Conservation (phyloP, 129 eudicot species). For the Escallonia rubra region DNA sequence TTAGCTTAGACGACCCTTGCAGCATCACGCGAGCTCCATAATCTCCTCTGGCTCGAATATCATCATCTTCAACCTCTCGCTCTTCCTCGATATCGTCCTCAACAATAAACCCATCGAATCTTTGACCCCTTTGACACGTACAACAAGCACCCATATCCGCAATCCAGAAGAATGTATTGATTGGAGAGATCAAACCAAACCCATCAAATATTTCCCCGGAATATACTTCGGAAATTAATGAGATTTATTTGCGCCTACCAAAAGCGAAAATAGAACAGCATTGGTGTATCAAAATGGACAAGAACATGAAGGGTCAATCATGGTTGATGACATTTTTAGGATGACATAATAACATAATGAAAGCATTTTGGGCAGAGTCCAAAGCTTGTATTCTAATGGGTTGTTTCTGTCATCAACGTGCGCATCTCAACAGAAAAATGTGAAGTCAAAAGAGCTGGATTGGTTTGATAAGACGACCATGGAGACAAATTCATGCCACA, state of each 20-base stretch:
- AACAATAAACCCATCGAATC: constrained; percentile 2
- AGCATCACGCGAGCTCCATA: constrained; percentile 48
- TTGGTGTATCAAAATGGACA: not conserved
- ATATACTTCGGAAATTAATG: not conserved
- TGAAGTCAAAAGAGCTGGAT: constrained; percentile 18
- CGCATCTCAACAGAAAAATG: not conserved
- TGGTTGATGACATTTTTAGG: not conserved
- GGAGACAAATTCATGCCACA: constrained; percentile 3
- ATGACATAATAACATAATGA: not conserved
- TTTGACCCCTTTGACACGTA: constrained; percentile 42
- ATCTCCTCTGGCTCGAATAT: constrained; percentile 29
- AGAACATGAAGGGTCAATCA: not conserved
- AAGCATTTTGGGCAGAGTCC: not conserved
- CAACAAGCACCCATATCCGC: constrained; percentile 71
- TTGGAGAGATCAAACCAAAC: not conserved
- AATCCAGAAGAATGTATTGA: constrained; percentile 5
- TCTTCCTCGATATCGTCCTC: constrained; percentile 13
- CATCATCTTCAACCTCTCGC: constrained; percentile 15
- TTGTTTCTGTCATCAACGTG: not conserved
- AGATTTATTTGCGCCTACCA: not conserved
- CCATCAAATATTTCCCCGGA: not conserved
- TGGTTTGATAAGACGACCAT: constrained; percentile 15
- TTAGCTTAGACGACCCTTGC: constrained; percentile 48
- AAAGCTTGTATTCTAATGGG: not conserved
- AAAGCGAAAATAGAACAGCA: not conserved